Percentiles rank a stretch among this genome's conserved stretches.
These are phyloP conservation scores for Amylostereum chailletii DNA, from an alignment of 1,284 basidiomycete species.

Conservation along the genomic window DNA sequence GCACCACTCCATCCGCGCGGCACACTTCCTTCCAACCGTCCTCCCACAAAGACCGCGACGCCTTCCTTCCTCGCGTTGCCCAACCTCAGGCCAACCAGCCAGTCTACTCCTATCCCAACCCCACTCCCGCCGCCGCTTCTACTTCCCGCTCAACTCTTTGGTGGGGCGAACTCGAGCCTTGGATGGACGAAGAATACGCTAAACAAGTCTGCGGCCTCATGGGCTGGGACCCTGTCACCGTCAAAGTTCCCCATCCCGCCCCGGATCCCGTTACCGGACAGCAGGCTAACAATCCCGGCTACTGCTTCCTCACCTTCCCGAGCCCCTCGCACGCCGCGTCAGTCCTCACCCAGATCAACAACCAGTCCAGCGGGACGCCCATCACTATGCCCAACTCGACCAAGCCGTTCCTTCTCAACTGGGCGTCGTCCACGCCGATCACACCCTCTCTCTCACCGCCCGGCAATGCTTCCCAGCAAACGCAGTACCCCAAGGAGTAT, in stretches of 20 bases:
- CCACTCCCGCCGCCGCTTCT: conserved; percentile 18
- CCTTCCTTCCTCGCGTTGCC: conserved; percentile 20
- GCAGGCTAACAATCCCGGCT: conserved; percentile 72
- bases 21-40: conserved; percentile 12
- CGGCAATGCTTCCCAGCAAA: conserved; percentile 28
- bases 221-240: conserved; percentile 66
- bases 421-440: conserved; percentile 62
- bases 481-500: conserved; percentile 72
- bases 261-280: conserved; percentile 51
- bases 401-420: conserved; percentile 69
- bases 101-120: conserved; percentile 17
- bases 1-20: conserved; percentile 12
- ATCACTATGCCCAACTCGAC: conserved; percentile 73
- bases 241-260: conserved; percentile 62
- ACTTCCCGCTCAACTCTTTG: conserved; percentile 49
- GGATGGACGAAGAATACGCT: conserved; percentile 90
- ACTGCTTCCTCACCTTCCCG: conserved; percentile 81
- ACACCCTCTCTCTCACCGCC: conserved; percentile 28
- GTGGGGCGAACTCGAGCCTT: conserved; percentile 79
- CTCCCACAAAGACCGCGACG: conserved; percentile 30
- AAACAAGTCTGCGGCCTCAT: conserved; percentile 73
- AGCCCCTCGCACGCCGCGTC: conserved; percentile 61
- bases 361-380: conserved; percentile 31
- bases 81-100: conserved; percentile 18
- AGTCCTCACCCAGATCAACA: conserved; percentile 63